These are phyloP conservation scores for Liriodendron chinense DNA, from an alignment of 164 flowering plant species.

Conservation along the genomic window DNA sequence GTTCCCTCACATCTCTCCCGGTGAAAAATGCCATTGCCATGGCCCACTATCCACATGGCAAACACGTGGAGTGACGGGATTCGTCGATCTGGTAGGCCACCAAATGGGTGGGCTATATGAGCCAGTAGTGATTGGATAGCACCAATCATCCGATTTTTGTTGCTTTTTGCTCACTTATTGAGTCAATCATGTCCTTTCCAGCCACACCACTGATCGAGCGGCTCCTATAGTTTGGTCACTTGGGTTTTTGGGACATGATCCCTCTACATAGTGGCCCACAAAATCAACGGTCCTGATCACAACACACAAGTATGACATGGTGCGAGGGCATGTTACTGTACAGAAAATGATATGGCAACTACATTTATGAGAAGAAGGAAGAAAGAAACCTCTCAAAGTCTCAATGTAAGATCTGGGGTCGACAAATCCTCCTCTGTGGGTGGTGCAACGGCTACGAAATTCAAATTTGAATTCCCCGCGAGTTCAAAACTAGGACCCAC, in stretches of 20 bases:
- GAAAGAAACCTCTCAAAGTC: slow-evolving; percentile 33
- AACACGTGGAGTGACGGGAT: too few relatives aligned
- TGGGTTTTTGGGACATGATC: not conserved
- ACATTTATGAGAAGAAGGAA: slow-evolving; percentile 3
- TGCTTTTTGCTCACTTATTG: not conserved
- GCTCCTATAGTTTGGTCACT: not conserved
- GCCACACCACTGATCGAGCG: not conserved
- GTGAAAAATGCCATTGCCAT: too few relatives aligned
- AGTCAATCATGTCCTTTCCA: not conserved
- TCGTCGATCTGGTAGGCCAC: too few relatives aligned
- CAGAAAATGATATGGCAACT: slow-evolving; percentile 12
- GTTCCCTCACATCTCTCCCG: slow-evolving; percentile 21
- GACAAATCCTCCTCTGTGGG: slow-evolving; percentile 29
- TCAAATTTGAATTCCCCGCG: slow-evolving; percentile 25
- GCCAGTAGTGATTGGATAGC: too few relatives aligned
- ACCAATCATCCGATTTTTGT: too few relatives aligned
- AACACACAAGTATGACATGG: not conserved
- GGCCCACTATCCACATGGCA: too few relatives aligned
- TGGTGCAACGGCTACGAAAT: slow-evolving; percentile 29
- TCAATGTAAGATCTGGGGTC: slow-evolving; percentile 67
- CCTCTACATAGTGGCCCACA: not conserved
- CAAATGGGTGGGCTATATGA: too few relatives aligned
- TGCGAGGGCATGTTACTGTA: slow-evolving; percentile 11
- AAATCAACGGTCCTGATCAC: not conserved
- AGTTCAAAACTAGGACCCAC: slow-evolving; percentile 15